Conservation (phyloP, 1,139 yeast species). For the Geotrichum fermentans region DNA sequence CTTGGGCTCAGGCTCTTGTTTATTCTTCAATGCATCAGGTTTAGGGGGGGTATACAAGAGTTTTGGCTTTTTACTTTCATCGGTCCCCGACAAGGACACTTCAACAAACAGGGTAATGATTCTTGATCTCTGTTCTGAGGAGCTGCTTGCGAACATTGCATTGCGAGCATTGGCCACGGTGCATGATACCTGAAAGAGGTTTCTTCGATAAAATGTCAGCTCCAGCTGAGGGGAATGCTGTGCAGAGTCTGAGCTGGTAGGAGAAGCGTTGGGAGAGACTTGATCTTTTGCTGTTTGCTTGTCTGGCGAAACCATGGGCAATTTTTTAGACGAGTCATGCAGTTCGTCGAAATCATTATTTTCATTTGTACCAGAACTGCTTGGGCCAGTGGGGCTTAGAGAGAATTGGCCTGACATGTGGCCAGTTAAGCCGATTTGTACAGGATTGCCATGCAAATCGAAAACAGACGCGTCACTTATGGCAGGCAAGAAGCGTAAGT, state of each 20-base stretch:
- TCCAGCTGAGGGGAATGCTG: conserved; percentile 8
- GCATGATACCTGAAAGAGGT: conserved; percentile 34
- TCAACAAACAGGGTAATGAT: conserved; percentile 32
- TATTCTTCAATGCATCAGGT: conserved; percentile 10
- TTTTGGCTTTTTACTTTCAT: conserved; percentile 28
- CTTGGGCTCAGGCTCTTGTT: conserved; percentile 29
- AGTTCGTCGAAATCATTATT: background rate
- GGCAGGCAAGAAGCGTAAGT: conserved; percentile 1
- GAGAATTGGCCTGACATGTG: conserved; percentile 31
- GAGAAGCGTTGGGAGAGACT: background rate
- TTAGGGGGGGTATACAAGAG: conserved; percentile 32
- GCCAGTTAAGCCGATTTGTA: conserved; percentile 25
- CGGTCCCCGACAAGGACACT: conserved; percentile 30
- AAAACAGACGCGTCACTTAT: conserved; percentile 25
- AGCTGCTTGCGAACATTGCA: conserved; percentile 29
- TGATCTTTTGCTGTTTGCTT: conserved; percentile 1
- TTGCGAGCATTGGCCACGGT: conserved; percentile 30
- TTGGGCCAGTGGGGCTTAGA: conserved; percentile 25
- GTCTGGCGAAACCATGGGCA: background rate
- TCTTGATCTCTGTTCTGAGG: conserved; percentile 24
- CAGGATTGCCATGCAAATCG: conserved; percentile 26
- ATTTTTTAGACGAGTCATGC: background rate
- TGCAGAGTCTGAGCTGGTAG: background rate
- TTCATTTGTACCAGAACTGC: background rate
- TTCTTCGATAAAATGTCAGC: conserved; percentile 34